Base-by-base conservation (phyloP, 371 early-diverging fungal species). In the Lichtheimia corymbifera region DNA sequence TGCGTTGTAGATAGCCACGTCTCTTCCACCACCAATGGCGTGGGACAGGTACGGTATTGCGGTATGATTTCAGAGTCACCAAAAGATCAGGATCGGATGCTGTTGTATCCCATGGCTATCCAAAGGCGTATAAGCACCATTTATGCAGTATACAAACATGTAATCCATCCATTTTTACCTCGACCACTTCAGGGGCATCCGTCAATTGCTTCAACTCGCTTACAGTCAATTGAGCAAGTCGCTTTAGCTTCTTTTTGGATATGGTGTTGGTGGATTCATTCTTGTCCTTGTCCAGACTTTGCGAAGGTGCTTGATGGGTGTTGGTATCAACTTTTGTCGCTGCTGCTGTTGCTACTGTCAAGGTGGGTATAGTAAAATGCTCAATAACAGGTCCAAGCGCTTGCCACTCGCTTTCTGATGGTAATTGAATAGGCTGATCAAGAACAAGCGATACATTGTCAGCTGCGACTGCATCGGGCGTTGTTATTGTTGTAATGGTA, bases 31-130 rank as follows among this genome's bases (percentile, higher is more conserved):
- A 80, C 97, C 97, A 97, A 67, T 97, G 95, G n/a, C 72, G 62
- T 1, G 97, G 96, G 1, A 97, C 93, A 5, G 96, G 95, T 7
- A 97, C 95, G 0, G 93, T 87, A 66, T 95, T 94, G 42, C 92
- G 77, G 50, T 80, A 79, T 0, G 91, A 74, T 69, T 96, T 97
- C 25, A 96, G 74, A 18, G 85, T 72, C 6, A 93, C 92, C 28
- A 95, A 79, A 17, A 94, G 81, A 18, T 83, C 78, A 1, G 95
- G 95, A 63, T 96, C 94, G 5, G 84, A 77, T 0, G 95, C 91
- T 5, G 91, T 91, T 12, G 85, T 85, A 73, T 94, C 96, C 20
- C 91, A 90, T 92, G 94, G 91, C 78, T 83, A 51, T 11, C 3
- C 18, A 43, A 17, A 14, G 7, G 18, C 6, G 28, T 14, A 22